Percentiles rank a stretch among this genome's conserved stretches.
Evolutionary conservation across 2,329 filamentous ascomycete species (phyloP).

Genomic region (Penicillium rolfsii): DNA sequence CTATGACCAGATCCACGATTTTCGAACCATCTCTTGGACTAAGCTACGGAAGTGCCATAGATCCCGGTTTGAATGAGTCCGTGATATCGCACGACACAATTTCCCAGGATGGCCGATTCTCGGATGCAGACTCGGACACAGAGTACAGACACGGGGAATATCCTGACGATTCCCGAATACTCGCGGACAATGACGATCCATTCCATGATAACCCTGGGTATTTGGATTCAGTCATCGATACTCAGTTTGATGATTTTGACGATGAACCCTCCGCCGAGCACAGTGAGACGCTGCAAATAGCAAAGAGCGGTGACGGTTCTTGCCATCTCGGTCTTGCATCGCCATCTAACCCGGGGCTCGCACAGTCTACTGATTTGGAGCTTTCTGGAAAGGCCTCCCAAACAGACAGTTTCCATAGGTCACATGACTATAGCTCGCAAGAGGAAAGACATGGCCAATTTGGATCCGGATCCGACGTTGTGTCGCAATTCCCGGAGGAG

Average conservation of each 20-base stretch:
- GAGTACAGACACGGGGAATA: conserved; percentile 33
- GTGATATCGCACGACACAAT: conserved; percentile 17
- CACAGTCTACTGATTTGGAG: conserved; percentile 1
- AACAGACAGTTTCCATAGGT: conserved; percentile 2
- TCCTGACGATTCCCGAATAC: conserved; percentile 32
- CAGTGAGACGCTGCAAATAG: conserved; percentile 10
- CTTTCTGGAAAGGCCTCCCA: background rate
- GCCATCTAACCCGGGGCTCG: conserved; percentile 2
- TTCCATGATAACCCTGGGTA: conserved; percentile 44
- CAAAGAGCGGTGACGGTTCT: conserved; percentile 23
- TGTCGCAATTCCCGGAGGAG: background rate
- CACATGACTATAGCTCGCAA: conserved; percentile 1
- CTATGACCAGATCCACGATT: conserved; percentile 46
- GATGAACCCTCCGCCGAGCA: conserved; percentile 31
- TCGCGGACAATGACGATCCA: conserved; percentile 37
- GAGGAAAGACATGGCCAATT: conserved; percentile 14
- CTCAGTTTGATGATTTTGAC: conserved; percentile 41
- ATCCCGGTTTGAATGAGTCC: conserved; percentile 34
- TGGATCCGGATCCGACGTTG: conserved; percentile 6
- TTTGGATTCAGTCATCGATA: conserved; percentile 44
- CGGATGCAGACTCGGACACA: conserved; percentile 47
- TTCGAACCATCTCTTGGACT: conserved; percentile 35
- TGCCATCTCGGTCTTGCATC: conserved; percentile 24
- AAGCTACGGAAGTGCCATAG: background rate
- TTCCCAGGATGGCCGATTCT: conserved; percentile 47